Evolutionary conservation across 2,329 filamentous ascomycete genomes (phyloP).

Genomic region (Epichloe typhina): DNA sequence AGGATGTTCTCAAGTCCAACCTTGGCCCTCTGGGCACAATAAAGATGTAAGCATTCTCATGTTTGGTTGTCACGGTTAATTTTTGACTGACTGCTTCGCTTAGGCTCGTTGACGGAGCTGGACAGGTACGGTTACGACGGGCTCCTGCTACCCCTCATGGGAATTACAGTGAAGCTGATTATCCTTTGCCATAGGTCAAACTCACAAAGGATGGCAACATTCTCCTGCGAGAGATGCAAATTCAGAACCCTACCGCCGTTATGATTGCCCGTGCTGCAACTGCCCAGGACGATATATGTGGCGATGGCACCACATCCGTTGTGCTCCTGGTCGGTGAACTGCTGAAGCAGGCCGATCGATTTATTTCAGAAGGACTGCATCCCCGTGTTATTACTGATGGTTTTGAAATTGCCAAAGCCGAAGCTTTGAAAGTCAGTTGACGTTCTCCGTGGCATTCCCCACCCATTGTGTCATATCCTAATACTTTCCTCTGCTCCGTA

Average conservation of each 20-base stretch:
- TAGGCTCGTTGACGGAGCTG: constrained; percentile 57
- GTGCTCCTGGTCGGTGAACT: constrained; percentile 93
- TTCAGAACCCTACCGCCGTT: constrained; percentile 94
- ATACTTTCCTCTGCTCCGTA: constrained; percentile 20
- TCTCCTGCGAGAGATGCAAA: constrained; percentile 68
- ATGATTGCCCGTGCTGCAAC: constrained; percentile 76
- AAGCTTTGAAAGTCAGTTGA: constrained; percentile 62
- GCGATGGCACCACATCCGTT: constrained; percentile 93
- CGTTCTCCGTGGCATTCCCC: background rate
- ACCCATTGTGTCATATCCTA: background rate
- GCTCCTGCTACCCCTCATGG: constrained; percentile 14
- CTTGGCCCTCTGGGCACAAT: constrained; percentile 86
- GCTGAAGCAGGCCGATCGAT: constrained; percentile 91
- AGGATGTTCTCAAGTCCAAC: constrained; percentile 94
- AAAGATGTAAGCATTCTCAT: constrained; percentile 57
- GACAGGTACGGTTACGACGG: constrained; percentile 38
- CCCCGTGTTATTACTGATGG: constrained; percentile 94
- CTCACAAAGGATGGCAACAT: constrained; percentile 98
- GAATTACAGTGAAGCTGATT: constrained; percentile 16
- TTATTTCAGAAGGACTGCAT: constrained; percentile 94
- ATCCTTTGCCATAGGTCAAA: constrained; percentile 57
- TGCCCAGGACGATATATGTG: constrained; percentile 95
- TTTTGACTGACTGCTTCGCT: constrained; percentile 1
- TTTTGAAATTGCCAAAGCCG: constrained; percentile 90
- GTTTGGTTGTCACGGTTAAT: background rate